A percentile compares a stretch with the other conserved stretches of the same genome.
Evolutionary conservation across 2,329 filamentous ascomycete species (phyloP).

Genomic region (Botryotinia calthae): DNA sequence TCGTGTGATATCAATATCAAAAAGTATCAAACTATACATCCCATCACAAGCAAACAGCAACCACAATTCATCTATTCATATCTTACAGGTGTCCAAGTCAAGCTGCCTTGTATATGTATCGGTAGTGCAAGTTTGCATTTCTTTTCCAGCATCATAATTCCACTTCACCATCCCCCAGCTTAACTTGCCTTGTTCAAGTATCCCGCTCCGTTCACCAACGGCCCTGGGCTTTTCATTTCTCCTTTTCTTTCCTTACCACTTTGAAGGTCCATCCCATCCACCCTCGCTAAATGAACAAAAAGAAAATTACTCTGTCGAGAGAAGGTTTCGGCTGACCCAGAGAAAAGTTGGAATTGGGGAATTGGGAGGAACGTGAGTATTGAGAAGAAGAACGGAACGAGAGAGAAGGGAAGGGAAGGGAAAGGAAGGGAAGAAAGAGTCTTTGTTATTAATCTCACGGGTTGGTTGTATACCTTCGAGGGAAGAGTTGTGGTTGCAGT

Average conservation of each 20-base stretch:
- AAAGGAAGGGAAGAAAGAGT: not conserved
- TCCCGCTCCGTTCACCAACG: not conserved
- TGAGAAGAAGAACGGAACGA: not conserved
- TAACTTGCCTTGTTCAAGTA: not conserved
- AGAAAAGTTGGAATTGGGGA: not conserved
- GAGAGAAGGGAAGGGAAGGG: not conserved
- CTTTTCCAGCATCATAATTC: not conserved
- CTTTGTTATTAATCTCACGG: not conserved
- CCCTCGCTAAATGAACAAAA: slow-evolving; percentile 35
- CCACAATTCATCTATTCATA: not conserved
- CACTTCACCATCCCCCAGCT: no score
- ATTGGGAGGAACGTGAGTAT: not conserved
- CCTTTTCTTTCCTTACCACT: not conserved
- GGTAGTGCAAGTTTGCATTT: not conserved
- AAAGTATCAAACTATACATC: not conserved
- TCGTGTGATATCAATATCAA: not conserved
- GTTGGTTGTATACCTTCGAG: not conserved
- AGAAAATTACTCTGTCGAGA: slow-evolving; percentile 32
- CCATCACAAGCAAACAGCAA: not conserved
- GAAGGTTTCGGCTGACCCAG: not conserved
- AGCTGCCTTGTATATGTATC: not conserved
- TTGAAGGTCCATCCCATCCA: slow-evolving; percentile 23
- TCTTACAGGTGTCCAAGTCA: not conserved
- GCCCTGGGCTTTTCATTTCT: slow-evolving; percentile 25
- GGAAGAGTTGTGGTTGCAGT: not conserved